These are phyloP conservation scores for Bidens hawaiensis DNA, from an alignment of 140 eudicot species.

Conservation along the genomic window DNA sequence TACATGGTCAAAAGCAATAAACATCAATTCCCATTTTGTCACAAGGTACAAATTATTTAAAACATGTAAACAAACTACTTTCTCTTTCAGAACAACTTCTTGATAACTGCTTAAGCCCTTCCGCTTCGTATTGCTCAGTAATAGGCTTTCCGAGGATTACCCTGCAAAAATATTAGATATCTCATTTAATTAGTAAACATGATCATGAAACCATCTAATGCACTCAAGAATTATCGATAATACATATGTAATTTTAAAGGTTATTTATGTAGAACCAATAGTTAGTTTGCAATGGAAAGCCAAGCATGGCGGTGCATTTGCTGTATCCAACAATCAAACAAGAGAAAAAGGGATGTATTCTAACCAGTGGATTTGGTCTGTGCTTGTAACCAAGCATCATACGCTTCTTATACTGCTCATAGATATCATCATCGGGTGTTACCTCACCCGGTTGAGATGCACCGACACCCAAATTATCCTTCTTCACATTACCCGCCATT, in stretches of 20 bases:
- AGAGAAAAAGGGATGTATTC: background rate
- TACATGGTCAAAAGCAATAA: conserved; percentile 11
- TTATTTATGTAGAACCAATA: too few species aligned
- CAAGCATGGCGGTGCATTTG: too few species aligned
- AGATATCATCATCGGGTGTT: conserved; percentile 71
- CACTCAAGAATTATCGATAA: too few species aligned
- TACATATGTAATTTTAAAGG: too few species aligned
- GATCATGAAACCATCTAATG: background rate
- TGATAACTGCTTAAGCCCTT: conserved; percentile 2
- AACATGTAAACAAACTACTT: conserved; percentile 7
- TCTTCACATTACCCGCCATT: conserved; percentile 59
- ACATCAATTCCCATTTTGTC: conserved; percentile 8
- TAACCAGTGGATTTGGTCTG: conserved; percentile 81
- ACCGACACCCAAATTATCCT: conserved; percentile 77
- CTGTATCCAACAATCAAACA: background rate
- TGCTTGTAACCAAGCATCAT: conserved; percentile 82
- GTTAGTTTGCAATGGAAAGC: too few species aligned
- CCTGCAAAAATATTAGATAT: conserved; percentile 29
- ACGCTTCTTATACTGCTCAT: conserved; percentile 87
- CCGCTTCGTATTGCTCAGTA: conserved; percentile 33
- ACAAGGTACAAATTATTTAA: conserved; percentile 11
- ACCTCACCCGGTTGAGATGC: conserved; percentile 82
- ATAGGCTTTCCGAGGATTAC: conserved; percentile 72
- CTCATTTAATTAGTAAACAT: background rate
- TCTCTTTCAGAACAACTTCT: conserved; percentile 4